These are phyloP conservation scores for Microglena sp. DNA, from an alignment of 139 green algal species.

Conservation along the genomic window DNA sequence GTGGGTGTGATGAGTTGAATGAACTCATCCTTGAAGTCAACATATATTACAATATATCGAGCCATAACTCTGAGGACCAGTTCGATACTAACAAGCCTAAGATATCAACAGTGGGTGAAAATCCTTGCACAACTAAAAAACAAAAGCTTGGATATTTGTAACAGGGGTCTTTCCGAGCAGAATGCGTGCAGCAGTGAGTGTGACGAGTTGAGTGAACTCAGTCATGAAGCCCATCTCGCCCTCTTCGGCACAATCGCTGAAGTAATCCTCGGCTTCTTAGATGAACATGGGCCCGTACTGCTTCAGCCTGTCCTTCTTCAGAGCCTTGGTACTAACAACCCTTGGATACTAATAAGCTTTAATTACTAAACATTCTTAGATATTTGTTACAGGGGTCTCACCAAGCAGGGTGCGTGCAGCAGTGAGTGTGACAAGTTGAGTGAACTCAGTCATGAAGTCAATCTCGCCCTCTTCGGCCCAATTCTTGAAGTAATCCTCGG, in stretches of 20 bases:
- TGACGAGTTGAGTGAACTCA: constrained; percentile 85
- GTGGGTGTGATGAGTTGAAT: constrained; percentile 90
- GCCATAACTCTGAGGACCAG: too few relatives aligned
- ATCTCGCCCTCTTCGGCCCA: constrained; percentile 81
- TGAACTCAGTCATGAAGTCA: constrained; percentile 82
- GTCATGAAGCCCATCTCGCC: constrained; percentile 85
- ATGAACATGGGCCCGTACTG: constrained; percentile 86
- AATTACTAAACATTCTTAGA: too few relatives aligned
- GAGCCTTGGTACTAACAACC: constrained; percentile 75
- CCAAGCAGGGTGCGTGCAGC: constrained; percentile 83
- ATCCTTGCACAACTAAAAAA: too few relatives aligned
- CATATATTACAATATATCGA: too few relatives aligned
- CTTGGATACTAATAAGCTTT: too few relatives aligned
- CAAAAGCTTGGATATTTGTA: too few relatives aligned
- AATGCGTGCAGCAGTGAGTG: constrained; percentile 82
- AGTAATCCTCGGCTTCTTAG: constrained; percentile 80
- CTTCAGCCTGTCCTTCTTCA: constrained; percentile 78
- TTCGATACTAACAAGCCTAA: too few relatives aligned
- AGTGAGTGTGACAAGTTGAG: constrained; percentile 87
- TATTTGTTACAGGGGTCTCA: too few relatives aligned
- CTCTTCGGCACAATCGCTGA: constrained; percentile 74
- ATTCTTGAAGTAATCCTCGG: constrained; percentile 79
- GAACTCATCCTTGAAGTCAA: constrained; percentile 87
- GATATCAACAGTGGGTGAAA: too few relatives aligned
- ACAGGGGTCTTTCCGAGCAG: too few relatives aligned